phyloP scores from a whole-genome alignment of 345 rosid species.

The Litchi chinensis region DNA sequence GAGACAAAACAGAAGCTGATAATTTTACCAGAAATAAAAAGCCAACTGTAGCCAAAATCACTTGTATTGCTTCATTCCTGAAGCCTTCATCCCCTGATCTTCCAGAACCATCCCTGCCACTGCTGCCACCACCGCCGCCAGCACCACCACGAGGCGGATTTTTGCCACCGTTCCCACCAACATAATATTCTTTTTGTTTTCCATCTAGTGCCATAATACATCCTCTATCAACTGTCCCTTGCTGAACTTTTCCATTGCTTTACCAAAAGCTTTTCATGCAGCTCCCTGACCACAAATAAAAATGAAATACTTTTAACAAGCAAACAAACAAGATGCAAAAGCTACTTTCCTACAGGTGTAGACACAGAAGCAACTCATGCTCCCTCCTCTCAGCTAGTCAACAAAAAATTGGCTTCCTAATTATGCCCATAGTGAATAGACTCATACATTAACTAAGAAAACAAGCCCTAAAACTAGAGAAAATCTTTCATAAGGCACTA shows the following conservation, averaged over 20 bases:
- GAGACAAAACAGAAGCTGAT: background rate
- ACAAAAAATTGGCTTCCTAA: no score
- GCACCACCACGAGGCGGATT: conserved; percentile 49
- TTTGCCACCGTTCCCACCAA: conserved; percentile 44
- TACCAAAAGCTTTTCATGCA: conserved; percentile 59
- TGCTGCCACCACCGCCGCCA: conserved; percentile 39
- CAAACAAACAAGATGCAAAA: no score
- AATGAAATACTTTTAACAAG: background rate
- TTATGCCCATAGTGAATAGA: no score
- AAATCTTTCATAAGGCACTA: no score
- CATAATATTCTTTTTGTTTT: conserved; percentile 53
- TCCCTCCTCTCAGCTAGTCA: no score
- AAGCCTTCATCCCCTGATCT: conserved; percentile 49
- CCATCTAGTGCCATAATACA: conserved; percentile 55
- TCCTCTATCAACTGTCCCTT: conserved; percentile 57
- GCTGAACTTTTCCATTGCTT: conserved; percentile 48
- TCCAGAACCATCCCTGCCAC: conserved; percentile 40
- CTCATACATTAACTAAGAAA: no score
- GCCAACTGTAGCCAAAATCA: conserved; percentile 61
- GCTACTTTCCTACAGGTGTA: no score
- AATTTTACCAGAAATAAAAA: conserved; percentile 59
- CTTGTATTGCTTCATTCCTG: conserved; percentile 63
- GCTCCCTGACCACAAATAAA: conserved; percentile 42
- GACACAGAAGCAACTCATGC: no score
- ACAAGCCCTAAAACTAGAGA: no score